A percentile compares a stretch with the other conserved stretches of the same genome.
Conservation (phyloP, 805 yeast genomes). For the Saccharomycopsis schoenii region DNA sequence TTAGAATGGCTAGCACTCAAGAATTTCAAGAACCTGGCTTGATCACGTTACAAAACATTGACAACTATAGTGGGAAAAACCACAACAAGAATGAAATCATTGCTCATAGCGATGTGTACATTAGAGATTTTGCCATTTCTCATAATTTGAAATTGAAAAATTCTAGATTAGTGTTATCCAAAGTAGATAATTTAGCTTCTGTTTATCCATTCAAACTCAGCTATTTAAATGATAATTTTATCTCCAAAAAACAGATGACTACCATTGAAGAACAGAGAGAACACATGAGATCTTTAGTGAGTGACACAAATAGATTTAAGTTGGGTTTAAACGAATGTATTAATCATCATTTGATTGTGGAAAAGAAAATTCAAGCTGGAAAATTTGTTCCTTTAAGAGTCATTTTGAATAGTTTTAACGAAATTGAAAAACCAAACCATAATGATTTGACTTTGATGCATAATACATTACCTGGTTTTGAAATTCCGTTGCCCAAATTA, state of each 20-base stretch:
- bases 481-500: constrained; percentile 63
- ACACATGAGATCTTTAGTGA: constrained; percentile 34
- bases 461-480: constrained; percentile 53
- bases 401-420: constrained; percentile 38
- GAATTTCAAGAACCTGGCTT: constrained; percentile 52
- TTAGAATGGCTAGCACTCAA: constrained; percentile 62
- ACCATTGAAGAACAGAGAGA: constrained; percentile 22
- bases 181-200: constrained; percentile 63
- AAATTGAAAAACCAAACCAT: constrained; percentile 48
- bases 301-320: constrained; percentile 52
- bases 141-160: constrained; percentile 69
- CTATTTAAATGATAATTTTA: constrained; percentile 55
- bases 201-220: constrained; percentile 89
- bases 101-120: constrained; percentile 58
- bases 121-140: constrained; percentile 78
- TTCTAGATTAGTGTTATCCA: constrained; percentile 59
- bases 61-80: constrained; percentile 53
- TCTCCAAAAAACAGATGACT: constrained; percentile 34
- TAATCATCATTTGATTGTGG: constrained; percentile 68
- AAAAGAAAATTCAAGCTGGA: constrained; percentile 63
- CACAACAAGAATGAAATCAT: constrained; percentile 38
- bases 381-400: constrained; percentile 63
- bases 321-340: constrained; percentile 73
- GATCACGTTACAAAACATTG: constrained; percentile 57
- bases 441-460: constrained; percentile 26